Base-by-base conservation (phyloP, 2,329 filamentous ascomycete species). In the Fusarium virguliforme region DNA sequence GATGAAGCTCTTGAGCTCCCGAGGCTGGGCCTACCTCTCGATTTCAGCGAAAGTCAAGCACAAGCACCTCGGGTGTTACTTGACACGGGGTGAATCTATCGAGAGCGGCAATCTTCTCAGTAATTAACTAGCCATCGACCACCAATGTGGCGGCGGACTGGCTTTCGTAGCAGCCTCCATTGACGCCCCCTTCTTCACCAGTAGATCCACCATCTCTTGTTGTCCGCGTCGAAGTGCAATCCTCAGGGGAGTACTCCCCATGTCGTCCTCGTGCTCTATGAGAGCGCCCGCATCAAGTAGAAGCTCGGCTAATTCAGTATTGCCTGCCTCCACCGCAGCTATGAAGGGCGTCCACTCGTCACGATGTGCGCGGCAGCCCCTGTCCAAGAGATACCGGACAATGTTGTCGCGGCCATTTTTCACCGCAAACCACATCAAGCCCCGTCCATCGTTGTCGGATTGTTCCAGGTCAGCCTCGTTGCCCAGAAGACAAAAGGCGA, bases 381-480 rank as follows among this genome's bases (percentile, higher is more conserved):
- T 57, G 0, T 22, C 22, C 10, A 70, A 13, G 0, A 70, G 12
- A 8, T 34, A 62, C 4, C 22, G 26, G 1, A 48, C 18, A 3
- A 62, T 48, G 2, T n/a, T 46, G 2, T 32, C 24, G 22, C 53
- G 62, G 8, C 34, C 30, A 8, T 57, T 10, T 1, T 34, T 28
- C 1, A 37, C 48, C 3, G 40, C 67, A n/a, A 70, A 70, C 48
- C 64, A 60, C 0, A 70, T 10, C 1, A 70, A 7, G 4, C 40
- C 50, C 4, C 46, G 35, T 3, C 66, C 67, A 1, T 51, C 7
- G 3, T 43, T 26, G 2, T 55, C 35, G 9, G 48, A 22, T 2
- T 28, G 10, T 1, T 40, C 35, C 1, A 24, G 6, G 8, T 9
- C 22, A 3, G 4, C 7, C 1, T 66, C 12, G 0, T n/a, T 6